These are phyloP conservation scores for Dactylellina cionopaga DNA, from an alignment of 2,329 filamentous ascomycete genomes.

Conservation along the genomic window DNA sequence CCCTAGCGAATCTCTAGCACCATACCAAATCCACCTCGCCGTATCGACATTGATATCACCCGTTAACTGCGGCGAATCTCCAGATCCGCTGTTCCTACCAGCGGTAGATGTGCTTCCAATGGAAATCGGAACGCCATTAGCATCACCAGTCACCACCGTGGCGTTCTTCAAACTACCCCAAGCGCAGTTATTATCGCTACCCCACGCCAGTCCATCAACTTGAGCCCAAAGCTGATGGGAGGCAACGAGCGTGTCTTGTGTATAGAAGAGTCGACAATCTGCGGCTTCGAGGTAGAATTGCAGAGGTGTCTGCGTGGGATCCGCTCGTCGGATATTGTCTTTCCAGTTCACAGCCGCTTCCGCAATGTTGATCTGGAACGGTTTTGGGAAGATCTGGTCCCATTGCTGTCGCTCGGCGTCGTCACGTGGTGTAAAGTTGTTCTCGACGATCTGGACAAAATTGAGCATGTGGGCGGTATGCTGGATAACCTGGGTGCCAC, in stretches of 20 bases:
- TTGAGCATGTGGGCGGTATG: constrained; percentile 56
- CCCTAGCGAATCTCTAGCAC: constrained; percentile 27
- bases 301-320: constrained; percentile 60
- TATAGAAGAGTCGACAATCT: constrained; percentile 71
- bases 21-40: constrained; percentile 39
- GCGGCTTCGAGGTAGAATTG: constrained; percentile 72
- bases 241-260: constrained; percentile 60
- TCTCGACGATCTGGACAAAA: constrained; percentile 57
- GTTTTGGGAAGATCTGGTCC: constrained; percentile 49
- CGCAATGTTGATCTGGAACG: constrained; percentile 55
- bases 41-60: constrained; percentile 36
- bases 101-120: constrained; percentile 4
- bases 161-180: constrained; percentile 44
- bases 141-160: constrained; percentile 39
- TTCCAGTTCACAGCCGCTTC: constrained; percentile 50
- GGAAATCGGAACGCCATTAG: constrained; percentile 42
- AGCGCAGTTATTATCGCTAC: constrained; percentile 22
- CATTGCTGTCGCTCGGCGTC: constrained; percentile 19
- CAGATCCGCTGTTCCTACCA: constrained; percentile 31
- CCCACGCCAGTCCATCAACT: constrained; percentile 38
- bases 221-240: constrained; percentile 37
- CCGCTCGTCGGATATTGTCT: constrained; percentile 27
- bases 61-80: constrained; percentile 35
- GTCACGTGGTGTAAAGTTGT: constrained; percentile 54
- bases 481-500: constrained; percentile 64